These are phyloP conservation scores for Maudiozyma pseudohumilis DNA, from an alignment of 805 yeast species.

Conservation along the genomic window DNA sequence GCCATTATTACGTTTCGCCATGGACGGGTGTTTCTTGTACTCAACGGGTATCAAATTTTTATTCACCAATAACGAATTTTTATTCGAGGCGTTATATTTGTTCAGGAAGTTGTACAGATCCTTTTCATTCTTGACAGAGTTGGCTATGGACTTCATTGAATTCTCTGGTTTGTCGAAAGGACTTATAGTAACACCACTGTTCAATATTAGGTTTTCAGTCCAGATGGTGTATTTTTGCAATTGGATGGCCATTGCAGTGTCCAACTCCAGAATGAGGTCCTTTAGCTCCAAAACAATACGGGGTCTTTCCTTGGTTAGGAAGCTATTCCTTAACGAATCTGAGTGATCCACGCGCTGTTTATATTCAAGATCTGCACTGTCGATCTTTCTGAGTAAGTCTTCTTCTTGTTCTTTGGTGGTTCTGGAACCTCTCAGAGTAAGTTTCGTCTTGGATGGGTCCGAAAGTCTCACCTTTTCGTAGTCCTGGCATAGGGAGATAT, in stretches of 20 bases:
- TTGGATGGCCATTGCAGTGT: slow-evolving; percentile 81
- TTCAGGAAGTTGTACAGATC: slow-evolving; percentile 66
- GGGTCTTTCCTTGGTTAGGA: slow-evolving; percentile 69
- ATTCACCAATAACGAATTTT: slow-evolving; percentile 29
- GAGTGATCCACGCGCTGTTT: slow-evolving; percentile 65
- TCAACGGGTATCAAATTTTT: slow-evolving; percentile 54
- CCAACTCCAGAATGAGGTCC: slow-evolving; percentile 74
- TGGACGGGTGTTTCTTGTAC: slow-evolving; percentile 61
- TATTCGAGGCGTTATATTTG: slow-evolving; percentile 32
- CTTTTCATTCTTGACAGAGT: slow-evolving; percentile 70
- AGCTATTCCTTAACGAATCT: slow-evolving; percentile 62
- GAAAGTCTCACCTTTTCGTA: slow-evolving; percentile 69
- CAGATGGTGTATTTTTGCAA: slow-evolving; percentile 82
- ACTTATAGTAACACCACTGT: slow-evolving; percentile 71
- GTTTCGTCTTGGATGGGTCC: slow-evolving; percentile 77
- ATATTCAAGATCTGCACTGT: slow-evolving; percentile 78
- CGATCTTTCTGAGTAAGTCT: slow-evolving; percentile 71
- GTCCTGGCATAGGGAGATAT: slow-evolving; percentile 74
- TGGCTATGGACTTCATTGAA: slow-evolving; percentile 70
- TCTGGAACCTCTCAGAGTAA: slow-evolving; percentile 69
- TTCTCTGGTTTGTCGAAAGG: slow-evolving; percentile 48
- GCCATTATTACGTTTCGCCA: slow-evolving; percentile 29
- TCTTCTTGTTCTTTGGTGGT: slow-evolving; percentile 82
- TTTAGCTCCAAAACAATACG: slow-evolving; percentile 59
- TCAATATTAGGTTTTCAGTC: slow-evolving; percentile 73